Evolutionary conservation across 257 asterid genomes (phyloP).

Genomic region (Rauvolfia tetraphylla): DNA sequence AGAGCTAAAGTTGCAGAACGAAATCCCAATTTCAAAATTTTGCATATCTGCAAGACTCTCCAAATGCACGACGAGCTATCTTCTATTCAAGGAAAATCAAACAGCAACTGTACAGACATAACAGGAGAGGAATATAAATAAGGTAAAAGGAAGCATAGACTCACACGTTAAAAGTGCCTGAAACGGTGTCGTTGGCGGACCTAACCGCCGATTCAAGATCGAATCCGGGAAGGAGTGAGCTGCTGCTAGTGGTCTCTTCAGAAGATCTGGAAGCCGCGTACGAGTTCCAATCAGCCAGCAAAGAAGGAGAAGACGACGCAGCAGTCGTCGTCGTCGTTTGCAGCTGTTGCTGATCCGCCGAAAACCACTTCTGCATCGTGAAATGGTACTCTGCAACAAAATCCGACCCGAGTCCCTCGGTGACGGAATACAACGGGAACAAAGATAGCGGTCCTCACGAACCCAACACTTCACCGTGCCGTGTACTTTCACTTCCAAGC

Average conservation of each 20-base stretch:
- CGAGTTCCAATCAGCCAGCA: slow-evolving; percentile 79
- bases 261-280: slow-evolving; percentile 62
- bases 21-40: neutral
- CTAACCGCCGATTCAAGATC: slow-evolving; percentile 82
- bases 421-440: neutral
- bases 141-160: slow-evolving; percentile 25
- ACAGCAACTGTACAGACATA: neutral
- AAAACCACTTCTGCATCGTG: slow-evolving; percentile 78
- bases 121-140: neutral
- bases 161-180: slow-evolving; percentile 79
- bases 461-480: neutral
- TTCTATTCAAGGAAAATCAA: no score
- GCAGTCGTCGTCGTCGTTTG: slow-evolving; percentile 33
- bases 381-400: neutral
- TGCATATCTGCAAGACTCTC: neutral
- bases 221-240: slow-evolving; percentile 55
- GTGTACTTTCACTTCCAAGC: neutral
- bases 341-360: slow-evolving; percentile 38
- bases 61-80: neutral
- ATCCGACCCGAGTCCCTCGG: slow-evolving; percentile 6
- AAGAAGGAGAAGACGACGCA: slow-evolving; percentile 47
- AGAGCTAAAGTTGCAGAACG: neutral
- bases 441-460: neutral
- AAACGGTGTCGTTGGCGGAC: slow-evolving; percentile 84
- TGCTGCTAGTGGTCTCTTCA: slow-evolving; percentile 40